Base-by-base conservation (phyloP, 768 basidiomycete species). In the button mushroom (Agaricus bisporus) region DNA sequence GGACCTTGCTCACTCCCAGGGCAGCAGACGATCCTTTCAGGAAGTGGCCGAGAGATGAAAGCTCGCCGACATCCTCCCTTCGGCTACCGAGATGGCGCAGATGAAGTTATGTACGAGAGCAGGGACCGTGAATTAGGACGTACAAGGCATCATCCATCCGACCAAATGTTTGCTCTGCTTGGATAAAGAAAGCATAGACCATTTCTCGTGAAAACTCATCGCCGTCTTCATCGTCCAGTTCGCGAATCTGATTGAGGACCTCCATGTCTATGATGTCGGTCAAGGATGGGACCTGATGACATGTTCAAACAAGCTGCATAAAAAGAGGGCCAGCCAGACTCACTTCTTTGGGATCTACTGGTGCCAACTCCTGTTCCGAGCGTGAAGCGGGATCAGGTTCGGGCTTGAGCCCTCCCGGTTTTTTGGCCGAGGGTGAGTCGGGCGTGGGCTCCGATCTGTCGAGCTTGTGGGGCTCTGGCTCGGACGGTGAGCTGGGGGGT, bases 21-120 rank as follows among this genome's bases (percentile, higher is more conserved):
- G 95, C 91, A 26, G 95, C 95, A 11, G 94, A 95, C 2, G 95
- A 98, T 44, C 95, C 95, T 69, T 98, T 99, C 64, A 98, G 83
- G 71, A 91, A 99, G 70, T 99, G 95, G 0, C 95, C 97, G 9
- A 88, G 76, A 15, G 73, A 70, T 2, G 89, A 86, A 15, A 99
- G 80, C 51, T 78, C 65, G 9, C 62, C 59, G 9, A 95, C 79
- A 59, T 94, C 78, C 57, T 83, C 78, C 20, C 61, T 66, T 37
- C 61, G 61, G 57, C 89, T 91, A 66, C 46, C 17, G 57, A 59
- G 45, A 54, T 59, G 15, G 55, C 54, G 15, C 38, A 60, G 47
- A 48, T 50, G 45, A 32, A 49, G 29, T 14, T 41, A 51, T 46
- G 49, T 26, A 22, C 10, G 9, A 15, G 36, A 42, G 48, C 28